Evolutionary conservation across 495 filamentous ascomycete genomes (phyloP).

Genomic region (Penicillium argentinense): DNA sequence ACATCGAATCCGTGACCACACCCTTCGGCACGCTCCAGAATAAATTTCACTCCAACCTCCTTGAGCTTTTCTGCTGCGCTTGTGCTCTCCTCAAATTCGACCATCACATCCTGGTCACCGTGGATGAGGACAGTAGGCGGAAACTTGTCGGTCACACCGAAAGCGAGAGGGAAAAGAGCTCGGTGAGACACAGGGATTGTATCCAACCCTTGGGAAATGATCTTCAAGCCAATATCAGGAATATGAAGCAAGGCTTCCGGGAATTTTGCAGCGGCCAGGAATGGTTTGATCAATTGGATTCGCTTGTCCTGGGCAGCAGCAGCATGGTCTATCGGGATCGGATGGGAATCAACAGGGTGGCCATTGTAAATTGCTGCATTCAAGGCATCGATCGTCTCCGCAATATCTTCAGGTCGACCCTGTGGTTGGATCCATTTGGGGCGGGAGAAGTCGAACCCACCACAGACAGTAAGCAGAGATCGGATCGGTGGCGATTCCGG

Average conservation of each 20-base stretch:
- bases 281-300: neutral
- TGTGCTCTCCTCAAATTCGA: constrained; percentile 6
- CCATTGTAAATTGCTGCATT: neutral
- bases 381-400: too few relatives aligned
- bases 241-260: neutral
- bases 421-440: neutral
- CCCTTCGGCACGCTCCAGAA: constrained; percentile 2
- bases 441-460: neutral
- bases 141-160: neutral
- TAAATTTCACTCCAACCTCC: neutral
- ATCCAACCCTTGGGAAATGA: neutral
- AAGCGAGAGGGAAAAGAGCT: neutral
- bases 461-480: constrained; percentile 2
- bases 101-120: constrained; percentile 4
- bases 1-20: constrained; percentile 7
- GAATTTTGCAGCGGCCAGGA: neutral
- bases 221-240: neutral
- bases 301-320: neutral
- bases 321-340: neutral
- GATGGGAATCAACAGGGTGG: neutral
- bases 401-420: too few relatives aligned
- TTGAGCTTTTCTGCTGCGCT: constrained; percentile 1
- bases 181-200: neutral
- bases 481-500: neutral
- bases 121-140: constrained; percentile 10